phyloP scores from a whole-genome alignment of 1,284 basidiomycete species.

The Trametes versicolor region DNA sequence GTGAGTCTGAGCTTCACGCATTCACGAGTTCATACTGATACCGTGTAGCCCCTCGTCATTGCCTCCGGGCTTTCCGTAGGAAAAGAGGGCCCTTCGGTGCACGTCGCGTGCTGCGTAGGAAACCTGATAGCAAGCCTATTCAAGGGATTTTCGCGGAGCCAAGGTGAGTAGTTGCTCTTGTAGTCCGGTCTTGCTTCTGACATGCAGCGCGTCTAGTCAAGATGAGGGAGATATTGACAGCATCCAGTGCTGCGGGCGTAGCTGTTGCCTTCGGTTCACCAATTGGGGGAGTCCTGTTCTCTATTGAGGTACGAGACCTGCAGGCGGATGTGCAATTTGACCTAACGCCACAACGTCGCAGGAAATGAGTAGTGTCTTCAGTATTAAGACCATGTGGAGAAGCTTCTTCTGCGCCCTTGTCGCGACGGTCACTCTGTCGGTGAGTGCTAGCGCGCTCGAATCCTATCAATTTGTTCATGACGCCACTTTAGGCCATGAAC shows the following conservation, averaged over 20 bases:
- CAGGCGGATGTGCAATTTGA: background rate
- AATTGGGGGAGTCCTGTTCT: constrained; percentile 97
- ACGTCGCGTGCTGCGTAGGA: constrained; percentile 96
- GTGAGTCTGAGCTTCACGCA: constrained; percentile 41
- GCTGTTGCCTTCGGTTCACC: constrained; percentile 97
- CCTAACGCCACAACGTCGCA: constrained; percentile 42
- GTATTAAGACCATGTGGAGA: constrained; percentile 98
- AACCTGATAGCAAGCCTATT: constrained; percentile 89
- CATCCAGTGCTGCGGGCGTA: constrained; percentile 96
- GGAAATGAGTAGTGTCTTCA: constrained; percentile 99
- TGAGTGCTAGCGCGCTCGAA: constrained; percentile 51
- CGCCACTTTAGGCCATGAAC: constrained; percentile 72
- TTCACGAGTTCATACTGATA: constrained; percentile 2
- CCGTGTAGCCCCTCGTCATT: constrained; percentile 88
- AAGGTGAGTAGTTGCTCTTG: constrained; percentile 61
- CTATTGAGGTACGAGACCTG: constrained; percentile 67
- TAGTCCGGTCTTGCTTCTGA: background rate
- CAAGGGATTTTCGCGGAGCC: constrained; percentile 84
- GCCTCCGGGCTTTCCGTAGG: constrained; percentile 97
- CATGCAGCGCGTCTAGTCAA: constrained; percentile 67
- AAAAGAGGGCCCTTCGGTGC: constrained; percentile 98
- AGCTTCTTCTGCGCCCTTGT: constrained; percentile 98
- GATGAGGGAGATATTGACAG: constrained; percentile 95
- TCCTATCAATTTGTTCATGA: background rate
- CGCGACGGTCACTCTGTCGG: constrained; percentile 96